Conservation (phyloP, 2,329 filamentous ascomycete species). For the Scortechinia acanthostroma region DNA sequence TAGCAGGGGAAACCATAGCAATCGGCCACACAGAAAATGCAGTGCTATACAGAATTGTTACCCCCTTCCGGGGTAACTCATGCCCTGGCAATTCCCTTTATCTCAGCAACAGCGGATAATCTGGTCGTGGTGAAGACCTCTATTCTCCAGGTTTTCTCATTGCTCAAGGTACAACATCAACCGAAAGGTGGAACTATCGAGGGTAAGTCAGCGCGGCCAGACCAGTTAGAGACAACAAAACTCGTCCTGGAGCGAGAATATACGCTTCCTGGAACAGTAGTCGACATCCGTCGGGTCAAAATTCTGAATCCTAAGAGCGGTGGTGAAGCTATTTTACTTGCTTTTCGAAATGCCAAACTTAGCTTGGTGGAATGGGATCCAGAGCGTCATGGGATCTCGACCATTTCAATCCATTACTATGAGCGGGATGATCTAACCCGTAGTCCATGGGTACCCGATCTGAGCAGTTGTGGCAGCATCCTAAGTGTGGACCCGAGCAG, state of each 20-base stretch:
- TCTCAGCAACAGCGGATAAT: slow-evolving; percentile 46
- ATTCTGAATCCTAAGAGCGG: slow-evolving; percentile 47
- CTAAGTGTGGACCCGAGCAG: slow-evolving; percentile 59
- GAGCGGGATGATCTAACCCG: slow-evolving; percentile 45
- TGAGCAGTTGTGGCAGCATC: slow-evolving; percentile 30
- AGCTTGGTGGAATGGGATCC: slow-evolving; percentile 65
- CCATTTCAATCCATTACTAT: slow-evolving; percentile 67
- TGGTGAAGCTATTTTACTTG: slow-evolving; percentile 41
- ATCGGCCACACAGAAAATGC: not conserved
- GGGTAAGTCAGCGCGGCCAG: slow-evolving; percentile 11
- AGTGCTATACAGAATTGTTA: slow-evolving; percentile 53
- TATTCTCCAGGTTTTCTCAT: slow-evolving; percentile 56
- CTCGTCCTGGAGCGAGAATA: slow-evolving; percentile 56
- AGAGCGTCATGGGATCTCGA: slow-evolving; percentile 50
- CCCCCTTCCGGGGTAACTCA: slow-evolving; percentile 62
- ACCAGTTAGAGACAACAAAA: slow-evolving; percentile 32
- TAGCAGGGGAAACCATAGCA: no score
- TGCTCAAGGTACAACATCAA: slow-evolving; percentile 18
- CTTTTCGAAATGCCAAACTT: slow-evolving; percentile 61
- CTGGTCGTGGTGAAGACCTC: slow-evolving; percentile 60
- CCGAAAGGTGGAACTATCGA: not conserved
- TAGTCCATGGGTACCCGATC: slow-evolving; percentile 5
- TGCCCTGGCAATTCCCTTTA: slow-evolving; percentile 52
- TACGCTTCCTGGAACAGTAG: slow-evolving; percentile 52
- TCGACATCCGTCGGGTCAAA: slow-evolving; percentile 51